phyloP scores from a whole-genome alignment of 176 grass and related monocot species.

The Musa acuminata region DNA sequence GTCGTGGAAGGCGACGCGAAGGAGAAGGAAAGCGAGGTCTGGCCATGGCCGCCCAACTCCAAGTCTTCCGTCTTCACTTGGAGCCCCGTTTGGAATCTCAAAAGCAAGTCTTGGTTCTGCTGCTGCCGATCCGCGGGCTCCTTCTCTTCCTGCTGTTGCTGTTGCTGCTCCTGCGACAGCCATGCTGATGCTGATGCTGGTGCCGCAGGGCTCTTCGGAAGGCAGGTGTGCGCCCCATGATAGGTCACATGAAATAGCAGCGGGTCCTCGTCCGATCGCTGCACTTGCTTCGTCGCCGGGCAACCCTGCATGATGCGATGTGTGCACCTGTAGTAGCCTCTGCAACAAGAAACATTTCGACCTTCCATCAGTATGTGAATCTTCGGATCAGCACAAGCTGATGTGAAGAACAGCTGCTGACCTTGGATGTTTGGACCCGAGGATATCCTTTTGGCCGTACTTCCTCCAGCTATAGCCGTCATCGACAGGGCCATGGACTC shows the following conservation, averaged over 20 bases:
- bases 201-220: conserved; percentile 3
- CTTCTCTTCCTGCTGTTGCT: not conserved
- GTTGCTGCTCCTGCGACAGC: not conserved
- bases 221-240: conserved; percentile 54
- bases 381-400: too few relatives aligned
- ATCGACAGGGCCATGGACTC: conserved; percentile 27
- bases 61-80: not conserved
- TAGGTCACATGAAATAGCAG: conserved; percentile 64
- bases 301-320: conserved; percentile 47
- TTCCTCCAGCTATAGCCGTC: conserved; percentile 88
- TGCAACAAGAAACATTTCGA: conserved; percentile 8
- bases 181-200: not conserved
- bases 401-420: conserved; percentile 17
- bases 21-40: not conserved
- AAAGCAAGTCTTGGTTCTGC: not conserved
- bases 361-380: not conserved
- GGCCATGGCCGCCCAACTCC: conserved; percentile 10
- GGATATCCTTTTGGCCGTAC: conserved; percentile 92
- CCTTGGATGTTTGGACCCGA: conserved; percentile 78
- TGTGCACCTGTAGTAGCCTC: conserved; percentile 88
- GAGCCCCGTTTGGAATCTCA: not conserved
- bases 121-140: not conserved
- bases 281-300: conserved; percentile 78
- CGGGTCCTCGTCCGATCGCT: conserved; percentile 49
- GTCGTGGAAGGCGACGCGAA: not conserved